Base-by-base conservation (phyloP, 306 rosid species). In the Prunus dulcis region DNA sequence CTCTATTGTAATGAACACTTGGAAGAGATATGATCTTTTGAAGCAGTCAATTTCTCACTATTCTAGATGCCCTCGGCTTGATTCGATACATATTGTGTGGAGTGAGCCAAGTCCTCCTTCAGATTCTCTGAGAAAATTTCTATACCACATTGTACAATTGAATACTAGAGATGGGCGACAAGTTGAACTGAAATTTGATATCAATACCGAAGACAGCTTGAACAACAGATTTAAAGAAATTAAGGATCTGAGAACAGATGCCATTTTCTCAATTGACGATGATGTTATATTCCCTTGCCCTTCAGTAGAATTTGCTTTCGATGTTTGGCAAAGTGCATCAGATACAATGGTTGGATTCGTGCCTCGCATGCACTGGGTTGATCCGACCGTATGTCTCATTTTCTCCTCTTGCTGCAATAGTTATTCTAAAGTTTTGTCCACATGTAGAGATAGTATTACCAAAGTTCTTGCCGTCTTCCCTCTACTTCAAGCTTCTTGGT, bases 331-430 rank as follows among this genome's bases (percentile, higher is more conserved):
- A 82, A 92, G 96, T 86, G 97, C 99, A 32, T 86, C 97, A 9
- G 91, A 95, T 79, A 78, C 97, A 10, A 92, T 95, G 99, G 99
- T 95, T 74, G 99, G 99, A 58, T 95, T 92, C 79, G 99, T 95
- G 30, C 99, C 99, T 38, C 99, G 99, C 15, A 85, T 78, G 86
- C 97, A 95, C 84, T 92, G 93, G 97, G 60, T 77, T 72, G 88
- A 88, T 82, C 80, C 74, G 43, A 74, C 55, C 91, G 99, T 95
- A 91, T 55, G 86, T n/a, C 63, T 82, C 52, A 14, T 6, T 13
- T 43, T 71, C 3, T 13, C 12, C 6, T 56, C 51, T 43, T 79
- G 46, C 41, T 62, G 72, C 30, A n/a, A 25, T 65, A 32, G 30
- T 38, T 27, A 10, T 27, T 53, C 22, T 23, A 38, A 60, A 9